phyloP scores from a whole-genome alignment of 1,284 basidiomycete species.

The Veloboletus limbatus region DNA sequence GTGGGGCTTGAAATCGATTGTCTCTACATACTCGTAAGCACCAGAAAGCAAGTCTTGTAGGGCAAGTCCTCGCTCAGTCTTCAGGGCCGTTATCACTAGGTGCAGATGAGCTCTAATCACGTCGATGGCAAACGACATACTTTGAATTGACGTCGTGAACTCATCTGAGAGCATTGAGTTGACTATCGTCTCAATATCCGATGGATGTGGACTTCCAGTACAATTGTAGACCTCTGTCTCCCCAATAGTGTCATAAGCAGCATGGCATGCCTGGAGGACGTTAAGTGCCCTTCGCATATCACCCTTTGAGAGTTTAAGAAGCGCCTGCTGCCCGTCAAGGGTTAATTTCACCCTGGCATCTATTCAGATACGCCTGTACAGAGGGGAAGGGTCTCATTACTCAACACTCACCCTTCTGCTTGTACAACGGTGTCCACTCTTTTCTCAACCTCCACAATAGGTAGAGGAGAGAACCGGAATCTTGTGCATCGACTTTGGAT shows the following conservation, averaged over 20 bases:
- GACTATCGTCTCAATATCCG: slow-evolving; percentile 90
- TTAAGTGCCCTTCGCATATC: slow-evolving; percentile 98
- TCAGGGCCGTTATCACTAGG: slow-evolving; percentile 82
- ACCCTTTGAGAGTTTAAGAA: slow-evolving; percentile 90
- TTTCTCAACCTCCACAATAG: slow-evolving; percentile 82
- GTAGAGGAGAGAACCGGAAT: slow-evolving; percentile 96
- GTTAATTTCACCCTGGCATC: slow-evolving; percentile 77
- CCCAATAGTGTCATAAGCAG: slow-evolving; percentile 87
- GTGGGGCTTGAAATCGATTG: slow-evolving; percentile 80
- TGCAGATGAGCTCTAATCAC: slow-evolving; percentile 1
- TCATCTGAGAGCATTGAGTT: slow-evolving; percentile 97
- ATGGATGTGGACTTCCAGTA: slow-evolving; percentile 94
- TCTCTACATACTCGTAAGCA: slow-evolving; percentile 88
- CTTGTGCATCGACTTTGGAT: slow-evolving; percentile 98
- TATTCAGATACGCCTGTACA: slow-evolving; percentile 5
- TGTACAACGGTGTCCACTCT: slow-evolving; percentile 80
- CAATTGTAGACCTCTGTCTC: slow-evolving; percentile 95
- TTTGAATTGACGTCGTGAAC: slow-evolving; percentile 88
- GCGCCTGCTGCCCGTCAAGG: slow-evolving; percentile 81
- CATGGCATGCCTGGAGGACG: slow-evolving; percentile 96
- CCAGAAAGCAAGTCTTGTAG: slow-evolving; percentile 94
- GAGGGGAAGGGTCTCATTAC: not conserved
- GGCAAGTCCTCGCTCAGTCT: slow-evolving; percentile 90
- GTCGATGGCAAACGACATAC: slow-evolving; percentile 45
- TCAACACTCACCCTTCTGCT: slow-evolving; percentile 69